These are phyloP conservation scores for Colletotrichum sp. DNA, from an alignment of 2,329 filamentous ascomycete species.

Conservation along the genomic window DNA sequence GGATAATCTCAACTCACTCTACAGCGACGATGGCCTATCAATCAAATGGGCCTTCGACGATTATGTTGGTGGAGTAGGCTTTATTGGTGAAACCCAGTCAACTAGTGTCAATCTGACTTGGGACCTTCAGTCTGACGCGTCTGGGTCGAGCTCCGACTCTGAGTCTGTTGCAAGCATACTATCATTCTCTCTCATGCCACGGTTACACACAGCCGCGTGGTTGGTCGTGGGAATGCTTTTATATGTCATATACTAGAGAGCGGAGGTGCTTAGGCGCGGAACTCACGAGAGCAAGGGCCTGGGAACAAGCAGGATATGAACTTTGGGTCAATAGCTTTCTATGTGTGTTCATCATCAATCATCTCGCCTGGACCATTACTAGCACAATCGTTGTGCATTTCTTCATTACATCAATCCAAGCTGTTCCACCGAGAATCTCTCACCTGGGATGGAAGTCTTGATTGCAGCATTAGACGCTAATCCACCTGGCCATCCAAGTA, in stretches of 20 bases:
- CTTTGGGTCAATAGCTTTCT: not conserved
- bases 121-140: not conserved
- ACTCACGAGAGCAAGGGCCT: not conserved
- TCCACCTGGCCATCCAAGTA: constrained; percentile 66
- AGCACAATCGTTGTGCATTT: not conserved
- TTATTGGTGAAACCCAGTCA: not conserved
- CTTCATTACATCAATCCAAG: not conserved
- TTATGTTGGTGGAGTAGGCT: not conserved
- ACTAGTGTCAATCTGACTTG: not conserved
- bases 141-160: not conserved
- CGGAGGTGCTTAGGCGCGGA: not conserved
- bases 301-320: not conserved
- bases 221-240: not conserved
- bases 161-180: not conserved
- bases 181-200: not conserved
- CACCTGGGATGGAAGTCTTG: not conserved
- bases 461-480: constrained; percentile 16
- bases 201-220: not conserved
- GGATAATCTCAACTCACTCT: not conserved
- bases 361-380: not conserved
- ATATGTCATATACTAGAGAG: not conserved
- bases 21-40: not conserved
- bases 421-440: not conserved
- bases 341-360: not conserved
- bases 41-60: not conserved